phyloP scores from a whole-genome alignment of 2,329 filamentous ascomycete genomes.

The Ceratocystis huliohia region DNA sequence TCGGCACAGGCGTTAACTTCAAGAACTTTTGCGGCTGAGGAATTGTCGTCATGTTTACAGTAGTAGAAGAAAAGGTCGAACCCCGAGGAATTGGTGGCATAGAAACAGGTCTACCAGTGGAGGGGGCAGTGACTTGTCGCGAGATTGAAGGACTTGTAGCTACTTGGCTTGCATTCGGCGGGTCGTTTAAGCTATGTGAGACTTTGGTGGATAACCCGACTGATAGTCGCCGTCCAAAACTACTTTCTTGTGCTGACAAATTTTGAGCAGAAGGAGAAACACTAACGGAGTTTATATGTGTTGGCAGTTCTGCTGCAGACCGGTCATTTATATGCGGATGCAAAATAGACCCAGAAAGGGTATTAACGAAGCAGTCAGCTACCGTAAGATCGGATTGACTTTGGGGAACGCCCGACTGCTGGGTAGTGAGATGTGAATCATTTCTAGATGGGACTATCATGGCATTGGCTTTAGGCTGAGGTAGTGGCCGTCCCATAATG shows the following conservation, averaged over 20 bases:
- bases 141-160: not conserved
- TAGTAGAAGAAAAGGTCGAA: not conserved
- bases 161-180: not conserved
- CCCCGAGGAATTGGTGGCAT: not conserved
- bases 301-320: not conserved
- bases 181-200: not conserved
- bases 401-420: not conserved
- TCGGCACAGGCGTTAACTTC: not conserved
- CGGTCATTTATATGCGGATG: not conserved
- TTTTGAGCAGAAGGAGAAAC: not conserved
- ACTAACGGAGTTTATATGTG: not conserved
- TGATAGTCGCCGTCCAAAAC: not conserved
- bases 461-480: not conserved
- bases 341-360: too few relatives aligned
- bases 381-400: not conserved
- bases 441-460: not conserved
- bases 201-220: not conserved
- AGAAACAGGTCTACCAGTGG: conserved; percentile 6
- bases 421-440: not conserved
- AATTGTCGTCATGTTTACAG: not conserved
- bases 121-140: not conserved
- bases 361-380: not conserved
- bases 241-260: not conserved
- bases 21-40: not conserved
- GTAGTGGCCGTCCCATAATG: not conserved